Evolutionary conservation across 2,329 filamentous ascomycete species (phyloP).

Genomic region (Berkeleyomyces rouxiae): DNA sequence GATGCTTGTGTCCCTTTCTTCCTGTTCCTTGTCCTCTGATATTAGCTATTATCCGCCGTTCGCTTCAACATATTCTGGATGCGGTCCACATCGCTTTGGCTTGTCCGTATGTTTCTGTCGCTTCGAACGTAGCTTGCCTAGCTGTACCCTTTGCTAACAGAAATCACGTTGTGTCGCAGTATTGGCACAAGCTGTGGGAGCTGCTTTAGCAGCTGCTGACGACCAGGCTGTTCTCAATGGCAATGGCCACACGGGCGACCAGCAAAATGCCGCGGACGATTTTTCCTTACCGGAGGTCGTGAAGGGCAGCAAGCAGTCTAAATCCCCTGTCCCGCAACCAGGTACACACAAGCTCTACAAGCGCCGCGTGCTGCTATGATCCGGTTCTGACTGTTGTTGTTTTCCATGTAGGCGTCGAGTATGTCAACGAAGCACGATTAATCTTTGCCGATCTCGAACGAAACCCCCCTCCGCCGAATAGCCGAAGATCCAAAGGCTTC

Average conservation of each 20-base stretch:
- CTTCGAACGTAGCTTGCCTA: not conserved
- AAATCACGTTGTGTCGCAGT: not conserved
- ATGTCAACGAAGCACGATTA: slow-evolving; percentile 9
- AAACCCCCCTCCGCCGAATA: slow-evolving; percentile 5
- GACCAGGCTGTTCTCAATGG: slow-evolving; percentile 2
- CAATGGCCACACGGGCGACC: not conserved
- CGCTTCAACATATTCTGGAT: not conserved
- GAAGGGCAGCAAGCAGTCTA: not conserved
- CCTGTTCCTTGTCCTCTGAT: not conserved
- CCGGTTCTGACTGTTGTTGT: not conserved
- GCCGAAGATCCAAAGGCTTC: slow-evolving; percentile 3
- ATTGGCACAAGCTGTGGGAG: not conserved
- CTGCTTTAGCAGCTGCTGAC: not conserved
- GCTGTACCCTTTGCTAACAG: not conserved
- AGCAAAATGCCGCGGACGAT: not conserved
- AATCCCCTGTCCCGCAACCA: not conserved
- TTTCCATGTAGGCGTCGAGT: slow-evolving; percentile 4
- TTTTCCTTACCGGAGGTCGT: not conserved
- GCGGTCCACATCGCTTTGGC: slow-evolving; percentile 3
- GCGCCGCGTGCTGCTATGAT: not conserved
- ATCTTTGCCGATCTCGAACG: slow-evolving; percentile 7
- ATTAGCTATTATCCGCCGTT: not conserved
- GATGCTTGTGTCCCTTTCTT: not conserved
- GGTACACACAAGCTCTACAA: not conserved
- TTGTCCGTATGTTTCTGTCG: slow-evolving; percentile 2